phyloP scores from a whole-genome alignment of 345 rosid genomes.

The Carallia brachiata region DNA sequence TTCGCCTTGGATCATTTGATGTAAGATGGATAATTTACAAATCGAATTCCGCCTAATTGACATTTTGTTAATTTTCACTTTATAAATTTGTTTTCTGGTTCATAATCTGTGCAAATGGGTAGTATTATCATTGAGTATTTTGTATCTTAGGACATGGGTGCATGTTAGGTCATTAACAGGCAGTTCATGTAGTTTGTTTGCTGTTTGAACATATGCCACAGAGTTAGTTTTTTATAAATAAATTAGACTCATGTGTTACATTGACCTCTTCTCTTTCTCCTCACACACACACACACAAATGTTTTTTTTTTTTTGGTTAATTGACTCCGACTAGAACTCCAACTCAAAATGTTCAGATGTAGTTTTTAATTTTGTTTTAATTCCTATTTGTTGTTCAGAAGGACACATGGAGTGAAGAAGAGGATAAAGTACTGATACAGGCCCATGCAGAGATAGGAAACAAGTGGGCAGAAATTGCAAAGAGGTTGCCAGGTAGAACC shows the following conservation, averaged over 20 bases:
- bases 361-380: neutral
- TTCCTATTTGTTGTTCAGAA: constrained; percentile 40
- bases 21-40: too few species aligned
- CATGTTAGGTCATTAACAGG: too few species aligned
- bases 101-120: too few species aligned
- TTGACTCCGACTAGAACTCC: too few species aligned
- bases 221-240: neutral
- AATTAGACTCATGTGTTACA: too few species aligned
- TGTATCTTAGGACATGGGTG: too few species aligned
- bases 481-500: constrained; percentile 88
- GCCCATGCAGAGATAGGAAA: constrained; percentile 87
- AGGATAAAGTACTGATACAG: constrained; percentile 69
- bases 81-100: too few species aligned
- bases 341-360: too few species aligned
- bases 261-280: too few species aligned
- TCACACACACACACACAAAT: too few species aligned
- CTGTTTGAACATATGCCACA: constrained; percentile 7
- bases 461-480: constrained; percentile 98
- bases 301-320: too few species aligned
- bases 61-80: neutral
- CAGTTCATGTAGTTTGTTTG: neutral
- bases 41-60: neutral
- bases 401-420: constrained; percentile 89
- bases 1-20: neutral
- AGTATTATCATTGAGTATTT: too few species aligned